Conservation (phyloP, 2,329 filamentous ascomycete species). For the Aspergillus sp. region DNA sequence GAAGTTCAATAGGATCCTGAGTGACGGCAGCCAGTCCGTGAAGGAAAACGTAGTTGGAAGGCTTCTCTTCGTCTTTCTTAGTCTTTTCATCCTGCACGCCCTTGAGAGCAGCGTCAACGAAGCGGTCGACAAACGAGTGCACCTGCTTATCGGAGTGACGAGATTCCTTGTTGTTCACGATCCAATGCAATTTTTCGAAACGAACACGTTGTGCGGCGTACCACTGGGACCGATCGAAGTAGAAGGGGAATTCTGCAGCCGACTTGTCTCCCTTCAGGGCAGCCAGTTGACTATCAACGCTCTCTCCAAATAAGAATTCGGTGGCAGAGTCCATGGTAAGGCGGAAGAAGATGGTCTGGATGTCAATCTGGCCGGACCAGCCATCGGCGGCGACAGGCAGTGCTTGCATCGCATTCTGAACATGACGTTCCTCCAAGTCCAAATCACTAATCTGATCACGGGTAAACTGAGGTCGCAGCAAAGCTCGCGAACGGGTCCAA, state of each 20-base stretch:
- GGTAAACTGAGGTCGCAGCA: slow-evolving; percentile 83
- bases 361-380: slow-evolving; percentile 55
- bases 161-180: slow-evolving; percentile 15
- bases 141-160: slow-evolving; percentile 7
- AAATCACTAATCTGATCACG: slow-evolving; percentile 79
- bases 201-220: slow-evolving; percentile 20
- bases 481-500: slow-evolving; percentile 75
- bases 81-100: slow-evolving; percentile 1
- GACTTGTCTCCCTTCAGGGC: slow-evolving; percentile 34
- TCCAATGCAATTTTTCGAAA: slow-evolving; percentile 17
- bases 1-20: slow-evolving; percentile 43
- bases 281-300: slow-evolving; percentile 54
- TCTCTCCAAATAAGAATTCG: slow-evolving; percentile 77
- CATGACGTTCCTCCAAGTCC: slow-evolving; percentile 73
- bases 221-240: slow-evolving; percentile 33
- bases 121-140: slow-evolving; percentile 16
- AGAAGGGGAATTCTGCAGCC: slow-evolving; percentile 36
- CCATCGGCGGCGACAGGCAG: slow-evolving; percentile 54
- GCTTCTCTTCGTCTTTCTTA: slow-evolving; percentile 12
- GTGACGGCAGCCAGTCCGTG: slow-evolving; percentile 45
- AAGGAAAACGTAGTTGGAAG: slow-evolving; percentile 45
- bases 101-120: slow-evolving; percentile 5
- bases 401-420: slow-evolving; percentile 66
- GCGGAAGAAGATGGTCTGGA: slow-evolving; percentile 76
- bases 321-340: slow-evolving; percentile 81